A percentile compares a stretch with the other conserved stretches of the same genome.
Evolutionary conservation across 306 rosid genomes (phyloP).

Genomic region (Fragaria ananassa): DNA sequence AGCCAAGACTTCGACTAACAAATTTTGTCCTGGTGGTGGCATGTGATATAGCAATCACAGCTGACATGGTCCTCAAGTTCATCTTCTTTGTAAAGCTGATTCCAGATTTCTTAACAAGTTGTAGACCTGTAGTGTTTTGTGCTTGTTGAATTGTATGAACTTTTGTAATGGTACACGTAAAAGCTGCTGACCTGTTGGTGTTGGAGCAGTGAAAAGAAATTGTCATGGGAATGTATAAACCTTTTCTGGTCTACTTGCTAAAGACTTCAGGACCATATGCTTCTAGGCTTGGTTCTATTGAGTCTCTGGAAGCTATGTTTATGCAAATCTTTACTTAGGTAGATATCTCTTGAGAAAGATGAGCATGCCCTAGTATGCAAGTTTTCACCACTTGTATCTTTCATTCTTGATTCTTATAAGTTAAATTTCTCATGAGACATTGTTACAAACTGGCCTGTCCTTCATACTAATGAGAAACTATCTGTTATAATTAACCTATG

Average conservation of each 20-base stretch:
- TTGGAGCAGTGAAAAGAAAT: background rate
- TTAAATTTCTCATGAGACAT: background rate
- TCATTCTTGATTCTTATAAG: background rate
- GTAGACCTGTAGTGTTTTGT: slow-evolving; percentile 3
- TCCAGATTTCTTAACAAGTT: slow-evolving; percentile 22
- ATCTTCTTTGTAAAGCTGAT: slow-evolving; percentile 1
- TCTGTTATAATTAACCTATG: too few relatives aligned
- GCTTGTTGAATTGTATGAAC: background rate
- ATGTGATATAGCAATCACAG: background rate
- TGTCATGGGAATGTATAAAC: background rate
- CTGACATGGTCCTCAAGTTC: slow-evolving; percentile 20
- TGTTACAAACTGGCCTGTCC: background rate
- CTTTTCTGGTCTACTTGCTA: background rate
- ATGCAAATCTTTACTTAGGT: background rate
- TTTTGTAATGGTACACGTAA: background rate
- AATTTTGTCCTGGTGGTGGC: slow-evolving; percentile 13
- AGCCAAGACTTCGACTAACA: slow-evolving; percentile 13
- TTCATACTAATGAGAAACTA: background rate
- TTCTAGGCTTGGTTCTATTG: background rate
- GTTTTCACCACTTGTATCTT: too few relatives aligned
- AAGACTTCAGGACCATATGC: background rate
- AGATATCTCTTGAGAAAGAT: background rate
- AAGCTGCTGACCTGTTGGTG: background rate
- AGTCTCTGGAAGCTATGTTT: background rate
- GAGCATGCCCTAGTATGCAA: background rate